Evolutionary conservation across 208 protist species (phyloP).

Genomic region (Trypanosoma avium): DNA sequence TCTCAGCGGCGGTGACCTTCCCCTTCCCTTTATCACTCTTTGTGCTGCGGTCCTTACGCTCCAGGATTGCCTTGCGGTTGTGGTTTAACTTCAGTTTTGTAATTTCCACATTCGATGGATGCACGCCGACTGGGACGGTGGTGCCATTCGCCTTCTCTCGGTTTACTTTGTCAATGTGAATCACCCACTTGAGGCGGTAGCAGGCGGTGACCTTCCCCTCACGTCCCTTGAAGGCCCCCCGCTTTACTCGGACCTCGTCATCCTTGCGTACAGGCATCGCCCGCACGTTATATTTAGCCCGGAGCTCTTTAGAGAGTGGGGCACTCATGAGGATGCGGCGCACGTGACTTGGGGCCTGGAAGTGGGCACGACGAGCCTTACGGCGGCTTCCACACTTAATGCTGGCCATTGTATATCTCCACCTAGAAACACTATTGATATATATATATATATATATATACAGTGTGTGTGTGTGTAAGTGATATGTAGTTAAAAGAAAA

Average conservation of each 20-base stretch:
- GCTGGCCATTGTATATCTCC: conserved; percentile 69
- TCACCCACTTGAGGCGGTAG: conserved; percentile 99
- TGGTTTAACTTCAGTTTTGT: conserved; percentile 99
- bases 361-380: conserved; percentile 99
- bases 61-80: conserved; percentile 97
- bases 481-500: no score
- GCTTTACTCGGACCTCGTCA: conserved; percentile 98
- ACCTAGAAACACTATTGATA: conserved; percentile 33
- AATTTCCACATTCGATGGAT: conserved; percentile 99
- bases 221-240: conserved; percentile 95
- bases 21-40: conserved; percentile 92
- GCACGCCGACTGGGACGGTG: conserved; percentile 94
- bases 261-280: conserved; percentile 99
- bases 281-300: conserved; percentile 98
- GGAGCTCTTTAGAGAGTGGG: conserved; percentile 98
- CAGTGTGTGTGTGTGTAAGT: no score
- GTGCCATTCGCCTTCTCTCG: conserved; percentile 97
- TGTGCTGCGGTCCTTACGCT: conserved; percentile 89
- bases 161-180: conserved; percentile 98
- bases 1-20: conserved; percentile 89
- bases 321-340: conserved; percentile 98
- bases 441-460: no score
- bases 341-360: conserved; percentile 96
- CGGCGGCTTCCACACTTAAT: conserved; percentile 93
- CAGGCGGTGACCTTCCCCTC: conserved; percentile 97